A percentile compares a stretch with the other conserved stretches of the same genome.
Conservation (phyloP, 73 alveolate genomes). For the Paramecium biaurelia region DNA sequence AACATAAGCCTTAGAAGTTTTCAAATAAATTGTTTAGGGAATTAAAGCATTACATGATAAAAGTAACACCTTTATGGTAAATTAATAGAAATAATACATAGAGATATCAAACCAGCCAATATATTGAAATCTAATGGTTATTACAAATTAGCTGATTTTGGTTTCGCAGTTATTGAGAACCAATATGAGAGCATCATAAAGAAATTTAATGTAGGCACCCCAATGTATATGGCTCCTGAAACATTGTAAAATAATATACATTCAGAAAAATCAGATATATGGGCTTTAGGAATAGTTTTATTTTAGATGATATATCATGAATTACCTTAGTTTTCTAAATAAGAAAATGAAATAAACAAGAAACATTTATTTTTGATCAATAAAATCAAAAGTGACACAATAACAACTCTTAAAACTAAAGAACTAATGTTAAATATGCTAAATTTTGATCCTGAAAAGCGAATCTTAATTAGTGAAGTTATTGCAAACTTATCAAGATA, state of each 20-base stretch:
- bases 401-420: background rate
- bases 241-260: constrained; percentile 44
- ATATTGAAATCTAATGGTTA: background rate
- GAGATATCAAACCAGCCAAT: constrained; percentile 46
- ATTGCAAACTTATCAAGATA: background rate
- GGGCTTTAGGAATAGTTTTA: constrained; percentile 45
- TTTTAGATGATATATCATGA: constrained; percentile 26
- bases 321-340: background rate
- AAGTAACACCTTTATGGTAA: background rate
- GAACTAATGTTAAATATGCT: background rate
- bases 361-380: background rate
- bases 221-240: constrained; percentile 73
- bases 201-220: constrained; percentile 54
- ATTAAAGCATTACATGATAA: background rate
- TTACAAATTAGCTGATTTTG: constrained; percentile 22
- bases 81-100: constrained; percentile 1
- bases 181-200: background rate
- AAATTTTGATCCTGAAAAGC: background rate
- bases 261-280: constrained; percentile 67
- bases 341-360: background rate
- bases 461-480: background rate
- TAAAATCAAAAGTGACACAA: background rate
- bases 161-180: background rate
- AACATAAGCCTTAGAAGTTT: background rate
- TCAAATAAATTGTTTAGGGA: background rate